A percentile compares a stretch with the other conserved stretches of the same genome.
Conservation (phyloP, 2,329 filamentous ascomycete genomes). For the Cryoendolithus antarcticus region DNA sequence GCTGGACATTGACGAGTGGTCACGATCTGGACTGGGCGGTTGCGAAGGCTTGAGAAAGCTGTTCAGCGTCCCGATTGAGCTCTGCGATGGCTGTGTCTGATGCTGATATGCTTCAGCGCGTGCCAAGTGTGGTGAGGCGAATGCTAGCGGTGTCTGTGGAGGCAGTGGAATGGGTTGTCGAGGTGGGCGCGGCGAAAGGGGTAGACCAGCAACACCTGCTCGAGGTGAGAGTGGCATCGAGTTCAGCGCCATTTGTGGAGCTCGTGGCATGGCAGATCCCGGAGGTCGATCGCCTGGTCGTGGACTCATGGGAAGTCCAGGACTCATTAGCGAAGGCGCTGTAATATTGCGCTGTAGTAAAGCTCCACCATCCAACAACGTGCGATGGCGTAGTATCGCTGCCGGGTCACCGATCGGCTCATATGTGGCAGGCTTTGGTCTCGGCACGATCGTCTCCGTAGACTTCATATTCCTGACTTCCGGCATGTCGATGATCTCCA, state of each 20-base stretch:
- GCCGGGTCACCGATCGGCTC: conserved; percentile 13
- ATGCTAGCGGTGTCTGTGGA: conserved; percentile 53
- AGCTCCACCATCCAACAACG: conserved; percentile 13
- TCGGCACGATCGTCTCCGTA: neutral
- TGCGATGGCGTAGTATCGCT: conserved; percentile 17
- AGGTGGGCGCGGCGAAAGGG: conserved; percentile 60
- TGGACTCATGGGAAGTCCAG: conserved; percentile 52
- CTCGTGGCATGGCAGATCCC: conserved; percentile 46
- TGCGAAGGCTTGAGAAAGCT: conserved; percentile 12
- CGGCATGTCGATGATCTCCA: neutral
- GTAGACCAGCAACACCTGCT: conserved; percentile 38
- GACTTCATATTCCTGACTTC: too few relatives aligned
- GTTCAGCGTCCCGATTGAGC: conserved; percentile 9
- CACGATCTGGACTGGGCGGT: conserved; percentile 14
- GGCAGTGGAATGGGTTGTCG: conserved; percentile 62
- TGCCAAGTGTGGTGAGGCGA: conserved; percentile 39
- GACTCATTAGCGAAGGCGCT: conserved; percentile 43
- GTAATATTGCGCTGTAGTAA: conserved; percentile 17
- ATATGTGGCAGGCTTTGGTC: conserved; percentile 10
- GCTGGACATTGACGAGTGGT: conserved; percentile 15
- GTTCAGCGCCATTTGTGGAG: conserved; percentile 42
- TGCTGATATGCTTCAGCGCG: conserved; percentile 26
- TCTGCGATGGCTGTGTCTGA: conserved; percentile 13
- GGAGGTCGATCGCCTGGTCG: conserved; percentile 48
- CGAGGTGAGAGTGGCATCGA: conserved; percentile 59